Base-by-base conservation (phyloP, 306 rosid genomes). In the Inga oerstediana region DNA sequence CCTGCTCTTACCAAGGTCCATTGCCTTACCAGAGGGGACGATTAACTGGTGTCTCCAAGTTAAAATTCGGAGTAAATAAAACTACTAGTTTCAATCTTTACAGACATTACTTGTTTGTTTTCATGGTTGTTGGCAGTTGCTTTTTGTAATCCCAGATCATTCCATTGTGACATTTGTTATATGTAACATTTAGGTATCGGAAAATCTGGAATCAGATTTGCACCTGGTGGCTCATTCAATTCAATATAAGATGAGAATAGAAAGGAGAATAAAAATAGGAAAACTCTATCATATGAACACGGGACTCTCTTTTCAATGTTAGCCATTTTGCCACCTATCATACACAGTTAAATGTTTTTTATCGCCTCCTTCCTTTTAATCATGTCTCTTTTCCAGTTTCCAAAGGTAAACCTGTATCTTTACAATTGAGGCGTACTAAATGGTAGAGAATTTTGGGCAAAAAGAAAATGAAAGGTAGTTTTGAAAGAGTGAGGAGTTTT, bases 11-110 rank as follows among this genome's bases (percentile, higher is more conserved):
- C 98, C 98, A 0, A 95, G 84, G 89, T 92, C 98, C 59, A 92
- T 95, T 66, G 87, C 97, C 10, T 79, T 95, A 81, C 98, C 98
- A 0, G 90, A 88, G 77, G 98, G 98, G 79, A 91, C 86, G 85
- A 72, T 92, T 89, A 85, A 89, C 73, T 95, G 98, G 98, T 86
- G 80, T 20, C 93, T 95, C 64, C 82, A 88, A 43, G 95, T 93
- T 61, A 95, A 93, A 87, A 32, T 95, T 88, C 86, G 97, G 78
- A 82, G 93, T 82, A 86, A 84, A 79, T 95, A 82, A 73, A 45
- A 44, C 46, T 65, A 0, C 4, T 10, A 35, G 61, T 71, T 83
- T 72, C 75, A 12, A 72, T 9, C 39, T 37, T 59, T 37, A 12
- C 7, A 27, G 79, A 48, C 34, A n/a, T 76, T n/a, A 11, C 41